Evolutionary conservation across 352 stramenopile species (phyloP).

Genomic region (Pythium diclinum): DNA sequence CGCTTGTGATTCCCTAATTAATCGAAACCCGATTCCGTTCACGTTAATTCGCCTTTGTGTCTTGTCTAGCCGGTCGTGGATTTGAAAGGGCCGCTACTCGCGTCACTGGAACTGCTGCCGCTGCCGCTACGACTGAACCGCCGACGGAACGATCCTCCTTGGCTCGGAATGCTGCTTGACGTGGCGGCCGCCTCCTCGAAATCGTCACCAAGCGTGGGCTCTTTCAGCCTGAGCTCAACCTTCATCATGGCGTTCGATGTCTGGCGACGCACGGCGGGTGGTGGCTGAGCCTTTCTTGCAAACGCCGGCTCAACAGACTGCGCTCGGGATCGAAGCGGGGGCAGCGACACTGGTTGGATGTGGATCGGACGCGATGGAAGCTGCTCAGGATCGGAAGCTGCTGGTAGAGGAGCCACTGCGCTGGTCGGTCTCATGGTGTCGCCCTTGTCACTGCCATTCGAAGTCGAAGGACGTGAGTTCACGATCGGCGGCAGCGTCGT

Average conservation of each 20-base stretch:
- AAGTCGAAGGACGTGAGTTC: conserved; percentile 9
- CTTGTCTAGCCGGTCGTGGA: not conserved
- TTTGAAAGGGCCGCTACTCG: not conserved
- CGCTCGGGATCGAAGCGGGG: conserved; percentile 20
- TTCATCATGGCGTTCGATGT: conserved; percentile 34
- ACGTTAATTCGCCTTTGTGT: not conserved
- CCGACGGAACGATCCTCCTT: conserved; percentile 11
- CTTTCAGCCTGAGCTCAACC: conserved; percentile 58
- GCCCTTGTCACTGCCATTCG: not conserved
- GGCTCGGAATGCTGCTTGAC: not conserved
- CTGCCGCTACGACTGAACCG: conserved; percentile 8
- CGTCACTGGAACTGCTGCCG: not conserved
- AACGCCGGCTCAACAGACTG: conserved; percentile 1
- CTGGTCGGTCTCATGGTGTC: conserved; percentile 4
- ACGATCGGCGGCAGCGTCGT: conserved; percentile 1
- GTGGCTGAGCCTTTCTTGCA: conserved; percentile 9
- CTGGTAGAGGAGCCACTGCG: not conserved
- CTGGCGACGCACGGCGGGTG: conserved; percentile 1
- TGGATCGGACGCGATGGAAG: not conserved
- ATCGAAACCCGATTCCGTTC: not conserved
- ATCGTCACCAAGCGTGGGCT: conserved; percentile 48
- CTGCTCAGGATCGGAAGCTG: not conserved
- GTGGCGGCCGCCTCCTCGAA: conserved; percentile 20
- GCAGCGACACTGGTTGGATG: conserved; percentile 9
- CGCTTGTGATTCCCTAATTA: not conserved